A percentile compares a stretch with the other conserved stretches of the same genome.
Evolutionary conservation across 2,329 filamentous ascomycete genomes (phyloP).

Genomic region (Ilyonectria robusta): DNA sequence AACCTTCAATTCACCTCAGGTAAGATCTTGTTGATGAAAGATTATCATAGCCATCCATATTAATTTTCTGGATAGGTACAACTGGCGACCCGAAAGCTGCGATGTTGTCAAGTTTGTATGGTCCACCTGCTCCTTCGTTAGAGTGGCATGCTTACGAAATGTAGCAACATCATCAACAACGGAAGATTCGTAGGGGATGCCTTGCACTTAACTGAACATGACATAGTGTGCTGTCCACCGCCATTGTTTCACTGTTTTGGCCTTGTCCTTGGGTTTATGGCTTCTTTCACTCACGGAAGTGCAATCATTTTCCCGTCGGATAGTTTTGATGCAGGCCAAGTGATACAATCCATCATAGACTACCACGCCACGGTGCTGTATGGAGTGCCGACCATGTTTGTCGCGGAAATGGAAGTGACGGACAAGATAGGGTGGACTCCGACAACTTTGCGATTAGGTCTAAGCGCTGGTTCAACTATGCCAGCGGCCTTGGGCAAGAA

Average conservation of each 20-base stretch:
- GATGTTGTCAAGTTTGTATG: constrained; percentile 29
- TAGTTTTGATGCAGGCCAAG: constrained; percentile 72
- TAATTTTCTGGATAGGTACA: constrained; percentile 20
- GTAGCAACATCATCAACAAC: constrained; percentile 71
- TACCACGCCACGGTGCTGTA: constrained; percentile 67
- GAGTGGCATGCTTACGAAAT: neutral
- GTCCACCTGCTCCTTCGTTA: too few species aligned
- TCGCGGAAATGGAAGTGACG: constrained; percentile 65
- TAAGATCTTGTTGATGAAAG: neutral
- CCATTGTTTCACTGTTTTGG: constrained; percentile 80
- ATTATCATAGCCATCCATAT: neutral
- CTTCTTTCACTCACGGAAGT: constrained; percentile 73
- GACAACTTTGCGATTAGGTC: constrained; percentile 3
- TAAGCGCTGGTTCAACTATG: constrained; percentile 19
- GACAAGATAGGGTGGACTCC: neutral
- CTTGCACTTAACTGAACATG: constrained; percentile 58
- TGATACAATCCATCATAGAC: constrained; percentile 68
- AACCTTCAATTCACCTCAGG: constrained; percentile 36
- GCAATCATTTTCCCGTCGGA: constrained; percentile 78
- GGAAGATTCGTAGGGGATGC: constrained; percentile 62
- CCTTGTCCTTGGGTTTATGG: constrained; percentile 79
- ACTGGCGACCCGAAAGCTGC: constrained; percentile 37
- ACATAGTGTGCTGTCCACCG: constrained; percentile 75
- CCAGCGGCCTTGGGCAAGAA: constrained; percentile 2
- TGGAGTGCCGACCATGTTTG: constrained; percentile 78